These are phyloP conservation scores for Kodamaea kaohsiungensis DNA, from an alignment of 805 yeast genomes.

Conservation along the genomic window DNA sequence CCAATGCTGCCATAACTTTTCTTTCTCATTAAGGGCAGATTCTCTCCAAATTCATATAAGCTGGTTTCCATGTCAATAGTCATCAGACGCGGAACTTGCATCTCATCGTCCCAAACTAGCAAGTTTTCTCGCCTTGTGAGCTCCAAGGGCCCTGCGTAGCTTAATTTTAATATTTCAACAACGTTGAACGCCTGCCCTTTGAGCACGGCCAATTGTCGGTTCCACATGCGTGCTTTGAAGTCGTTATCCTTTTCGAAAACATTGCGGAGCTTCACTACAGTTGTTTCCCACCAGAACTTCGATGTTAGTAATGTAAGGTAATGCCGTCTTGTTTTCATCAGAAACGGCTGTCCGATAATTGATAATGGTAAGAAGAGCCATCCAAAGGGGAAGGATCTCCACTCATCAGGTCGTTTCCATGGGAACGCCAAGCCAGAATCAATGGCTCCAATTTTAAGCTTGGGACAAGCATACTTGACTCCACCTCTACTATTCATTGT, in stretches of 20 bases:
- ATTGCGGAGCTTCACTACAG: constrained; percentile 46
- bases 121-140: constrained; percentile 59
- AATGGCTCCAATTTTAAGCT: constrained; percentile 63
- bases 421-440: constrained; percentile 77
- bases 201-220: constrained; percentile 64
- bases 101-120: constrained; percentile 59
- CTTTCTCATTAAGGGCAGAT: constrained; percentile 1
- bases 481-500: not conserved
- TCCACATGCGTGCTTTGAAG: constrained; percentile 67
- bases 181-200: constrained; percentile 81
- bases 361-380: constrained; percentile 70
- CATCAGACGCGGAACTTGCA: constrained; percentile 50
- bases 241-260: constrained; percentile 58
- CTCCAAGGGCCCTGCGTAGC: constrained; percentile 67
- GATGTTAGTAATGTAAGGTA: constrained; percentile 61
- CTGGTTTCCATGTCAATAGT: constrained; percentile 34
- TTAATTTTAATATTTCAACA: constrained; percentile 59
- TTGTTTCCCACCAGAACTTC: constrained; percentile 69
- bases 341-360: constrained; percentile 68
- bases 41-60: constrained; percentile 18
- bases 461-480: constrained; percentile 31
- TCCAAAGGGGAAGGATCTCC: constrained; percentile 79
- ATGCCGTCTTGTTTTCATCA: constrained; percentile 53
- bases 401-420: constrained; percentile 81
- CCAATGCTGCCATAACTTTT: constrained; percentile 4